Evolutionary conservation across 208 protist species (phyloP), one percentile per base, ranked within the genome.

Genomic region (Angomonas ambiguus): DNA sequence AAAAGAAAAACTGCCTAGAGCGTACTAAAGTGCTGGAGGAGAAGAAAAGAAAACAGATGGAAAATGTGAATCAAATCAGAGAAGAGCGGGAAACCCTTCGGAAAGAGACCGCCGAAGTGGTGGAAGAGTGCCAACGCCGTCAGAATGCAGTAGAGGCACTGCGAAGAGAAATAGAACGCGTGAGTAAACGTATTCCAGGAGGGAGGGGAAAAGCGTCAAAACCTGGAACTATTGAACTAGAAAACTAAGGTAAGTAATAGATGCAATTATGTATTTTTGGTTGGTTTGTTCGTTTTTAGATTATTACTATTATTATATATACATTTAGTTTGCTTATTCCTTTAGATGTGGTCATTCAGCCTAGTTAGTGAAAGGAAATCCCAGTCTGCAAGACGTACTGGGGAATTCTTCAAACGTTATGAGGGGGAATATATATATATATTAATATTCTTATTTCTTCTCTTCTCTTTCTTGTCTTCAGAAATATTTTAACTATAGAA

Each of bases 21-120:
- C 64, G 75, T 22, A 80, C 74, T 20, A 24, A 61, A 0, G 28
- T 66, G 22, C 62, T 88, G 25, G 77, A 88, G 45, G 67, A 77
- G n/a, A 74, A 64, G 51, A 88, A 83, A 32, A 45, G 62, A 13
- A 51, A 76, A 20, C 82, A 87, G 65, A 87, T 87, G 86, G 77
- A 77, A 38, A 82, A 88, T 35, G 76, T 74, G 28, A 83, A 85
- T 28, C 67, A 66, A n/a, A 83, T 78, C 22, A 76, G 77, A n/a
- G 65, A 72, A 45, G 63, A 90, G 35, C 59, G 82, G 20, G 63
- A 74, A 5, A 71, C 66, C 34, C 59, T 80, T 25, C 76, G 62
- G 34, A 30, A 67, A 16, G 53, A 49, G 31, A 69, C 76, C 10
- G 56, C 71, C 20, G 63, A 13, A 3, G 70, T 77, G 1, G 31